Conservation (phyloP, 805 yeast genomes). For the Torulaspora gathmanii region DNA sequence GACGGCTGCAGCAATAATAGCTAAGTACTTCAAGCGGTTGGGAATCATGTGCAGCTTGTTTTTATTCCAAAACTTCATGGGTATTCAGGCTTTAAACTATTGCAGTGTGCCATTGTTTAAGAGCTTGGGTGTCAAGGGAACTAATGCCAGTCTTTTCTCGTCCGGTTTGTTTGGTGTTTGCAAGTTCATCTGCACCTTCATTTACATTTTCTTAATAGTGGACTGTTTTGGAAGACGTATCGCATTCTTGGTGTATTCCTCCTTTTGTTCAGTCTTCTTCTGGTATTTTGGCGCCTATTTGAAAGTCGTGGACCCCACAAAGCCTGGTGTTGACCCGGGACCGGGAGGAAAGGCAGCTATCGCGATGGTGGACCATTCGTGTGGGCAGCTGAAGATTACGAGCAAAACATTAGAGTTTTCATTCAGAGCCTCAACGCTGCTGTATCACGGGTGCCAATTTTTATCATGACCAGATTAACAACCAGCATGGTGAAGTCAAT, state of each 20-base stretch:
- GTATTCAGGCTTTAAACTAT: slow-evolving; percentile 49
- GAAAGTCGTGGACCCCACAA: slow-evolving; percentile 38
- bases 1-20: too few species aligned
- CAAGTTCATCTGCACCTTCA: slow-evolving; percentile 42
- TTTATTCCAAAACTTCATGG: slow-evolving; percentile 44
- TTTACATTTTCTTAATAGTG: slow-evolving; percentile 45
- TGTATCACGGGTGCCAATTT: slow-evolving; percentile 49
- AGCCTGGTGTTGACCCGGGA: slow-evolving; percentile 26
- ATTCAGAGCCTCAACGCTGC: slow-evolving; percentile 44
- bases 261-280: slow-evolving; percentile 42
- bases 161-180: slow-evolving; percentile 52
- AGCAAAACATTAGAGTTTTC: slow-evolving; percentile 41
- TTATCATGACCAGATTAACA: slow-evolving; percentile 45
- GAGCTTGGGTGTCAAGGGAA: slow-evolving; percentile 45
- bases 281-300: slow-evolving; percentile 48
- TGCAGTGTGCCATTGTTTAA: slow-evolving; percentile 49
- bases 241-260: slow-evolving; percentile 38
- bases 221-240: slow-evolving; percentile 45
- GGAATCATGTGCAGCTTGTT: slow-evolving; percentile 39
- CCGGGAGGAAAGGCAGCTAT: slow-evolving; percentile 42
- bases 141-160: slow-evolving; percentile 44
- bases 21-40: slow-evolving; percentile 37
- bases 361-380: slow-evolving; percentile 46
- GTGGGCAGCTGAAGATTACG: slow-evolving; percentile 44
- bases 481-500: slow-evolving; percentile 42